These are phyloP conservation scores for Sugiyamaella boreocaroliniensis DNA, from an alignment of 805 yeast genomes.

Conservation along the genomic window DNA sequence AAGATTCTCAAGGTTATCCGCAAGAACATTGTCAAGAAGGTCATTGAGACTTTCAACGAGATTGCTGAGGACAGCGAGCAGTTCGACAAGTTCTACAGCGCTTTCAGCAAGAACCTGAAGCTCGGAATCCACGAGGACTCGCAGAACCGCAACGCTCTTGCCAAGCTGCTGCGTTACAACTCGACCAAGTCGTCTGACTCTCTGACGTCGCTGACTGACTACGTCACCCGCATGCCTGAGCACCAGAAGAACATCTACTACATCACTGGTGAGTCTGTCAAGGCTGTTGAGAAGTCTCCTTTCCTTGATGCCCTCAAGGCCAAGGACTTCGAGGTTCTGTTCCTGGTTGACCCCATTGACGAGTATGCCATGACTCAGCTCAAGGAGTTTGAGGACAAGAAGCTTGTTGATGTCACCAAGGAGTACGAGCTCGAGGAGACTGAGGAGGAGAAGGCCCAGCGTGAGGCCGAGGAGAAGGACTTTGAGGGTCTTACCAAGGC, in stretches of 20 bases:
- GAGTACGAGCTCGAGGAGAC: constrained; percentile 95
- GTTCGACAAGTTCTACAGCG: constrained; percentile 96
- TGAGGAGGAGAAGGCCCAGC: constrained; percentile 90
- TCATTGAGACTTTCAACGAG: constrained; percentile 97
- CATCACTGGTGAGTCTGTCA: constrained; percentile 97
- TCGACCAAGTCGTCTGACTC: constrained; percentile 95
- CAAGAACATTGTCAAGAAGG: constrained; percentile 98
- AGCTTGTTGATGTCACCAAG: constrained; percentile 97
- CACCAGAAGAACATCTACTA: constrained; percentile 99
- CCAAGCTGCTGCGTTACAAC: constrained; percentile 94
- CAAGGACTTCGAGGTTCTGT: constrained; percentile 95
- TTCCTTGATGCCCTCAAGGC: constrained; percentile 98
- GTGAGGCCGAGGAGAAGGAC: constrained; percentile 90
- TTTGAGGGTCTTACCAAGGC: constrained; percentile 92
- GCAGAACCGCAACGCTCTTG: constrained; percentile 92
- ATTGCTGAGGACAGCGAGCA: constrained; percentile 98
- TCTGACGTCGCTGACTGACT: constrained; percentile 89
- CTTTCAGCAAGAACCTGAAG: constrained; percentile 96
- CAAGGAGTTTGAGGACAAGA: constrained; percentile 99
- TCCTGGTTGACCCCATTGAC: constrained; percentile 98
- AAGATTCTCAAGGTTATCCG: constrained; percentile 98
- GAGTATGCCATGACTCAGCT: constrained; percentile 99
- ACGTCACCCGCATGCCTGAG: constrained; percentile 99
- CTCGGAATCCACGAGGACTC: constrained; percentile 99
- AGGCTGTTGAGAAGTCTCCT: constrained; percentile 98